Evolutionary conservation across 139 green algal genomes (phyloP).

Genomic region (Edaphochlamys debaryana): DNA sequence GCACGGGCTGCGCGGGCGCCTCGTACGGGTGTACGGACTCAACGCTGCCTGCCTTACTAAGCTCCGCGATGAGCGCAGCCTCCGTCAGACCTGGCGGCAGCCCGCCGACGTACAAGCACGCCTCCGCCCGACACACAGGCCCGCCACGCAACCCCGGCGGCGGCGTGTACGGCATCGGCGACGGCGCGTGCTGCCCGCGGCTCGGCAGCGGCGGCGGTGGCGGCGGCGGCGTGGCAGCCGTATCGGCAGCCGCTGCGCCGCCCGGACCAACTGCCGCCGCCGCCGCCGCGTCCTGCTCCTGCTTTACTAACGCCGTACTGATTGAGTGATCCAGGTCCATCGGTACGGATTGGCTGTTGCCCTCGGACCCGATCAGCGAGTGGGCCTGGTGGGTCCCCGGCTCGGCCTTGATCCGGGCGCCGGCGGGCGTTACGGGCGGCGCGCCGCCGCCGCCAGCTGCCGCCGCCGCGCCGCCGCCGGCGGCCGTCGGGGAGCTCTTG

Average conservation of each 20-base stretch:
- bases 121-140: conserved; percentile 44
- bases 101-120: conserved; percentile 49
- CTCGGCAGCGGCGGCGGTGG: neutral
- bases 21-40: conserved; percentile 30
- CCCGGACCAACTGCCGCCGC: neutral
- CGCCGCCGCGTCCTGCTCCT: neutral
- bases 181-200: too few species aligned
- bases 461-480: neutral
- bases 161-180: neutral
- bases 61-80: conserved; percentile 26
- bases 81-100: conserved; percentile 46
- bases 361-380: conserved; percentile 4
- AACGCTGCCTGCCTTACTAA: neutral
- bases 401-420: neutral
- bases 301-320: neutral
- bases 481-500: neutral
- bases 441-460: neutral
- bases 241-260: conserved; percentile 4
- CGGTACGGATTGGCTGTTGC: conserved; percentile 24
- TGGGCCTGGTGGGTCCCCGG: neutral
- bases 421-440: neutral
- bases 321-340: conserved; percentile 33
- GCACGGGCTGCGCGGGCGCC: neutral
- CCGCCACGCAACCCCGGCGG: conserved; percentile 12
- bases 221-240: conserved; percentile 17